These are phyloP conservation scores for Lycium barbarum DNA, from an alignment of 257 asterid genomes.

Conservation along the genomic window DNA sequence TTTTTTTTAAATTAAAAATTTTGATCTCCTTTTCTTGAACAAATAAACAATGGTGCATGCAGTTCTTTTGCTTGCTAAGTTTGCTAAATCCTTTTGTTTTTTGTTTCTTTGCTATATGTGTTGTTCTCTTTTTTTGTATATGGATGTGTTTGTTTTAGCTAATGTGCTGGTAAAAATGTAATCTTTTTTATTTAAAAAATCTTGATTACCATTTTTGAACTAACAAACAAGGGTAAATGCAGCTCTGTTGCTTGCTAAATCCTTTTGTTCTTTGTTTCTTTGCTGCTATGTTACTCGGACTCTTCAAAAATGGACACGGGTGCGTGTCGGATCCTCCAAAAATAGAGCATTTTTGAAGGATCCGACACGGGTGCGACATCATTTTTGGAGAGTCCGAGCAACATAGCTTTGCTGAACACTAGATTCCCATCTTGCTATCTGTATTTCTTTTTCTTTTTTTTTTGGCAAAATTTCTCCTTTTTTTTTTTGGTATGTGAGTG, in stretches of 20 bases:
- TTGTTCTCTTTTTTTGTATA: background rate
- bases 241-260: background rate
- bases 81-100: no score
- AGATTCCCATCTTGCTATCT: background rate
- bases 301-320: no score
- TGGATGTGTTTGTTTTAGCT: background rate
- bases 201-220: background rate
- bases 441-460: background rate
- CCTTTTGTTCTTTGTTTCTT: background rate
- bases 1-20: no score
- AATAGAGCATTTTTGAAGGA: no score
- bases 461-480: background rate
- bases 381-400: no score
- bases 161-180: background rate
- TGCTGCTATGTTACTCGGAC: no score
- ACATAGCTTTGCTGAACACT: background rate
- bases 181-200: no score
- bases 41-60: background rate
- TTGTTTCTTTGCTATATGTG: background rate
- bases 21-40: background rate
- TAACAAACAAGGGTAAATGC: constrained; percentile 9
- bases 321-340: no score
- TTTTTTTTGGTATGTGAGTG: background rate
- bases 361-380: no score
- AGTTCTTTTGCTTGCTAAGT: background rate